Percentiles rank a stretch among this genome's conserved stretches.
Evolutionary conservation across 257 asterid species (phyloP).

Genomic region (Dorcoceras hygrometricum): DNA sequence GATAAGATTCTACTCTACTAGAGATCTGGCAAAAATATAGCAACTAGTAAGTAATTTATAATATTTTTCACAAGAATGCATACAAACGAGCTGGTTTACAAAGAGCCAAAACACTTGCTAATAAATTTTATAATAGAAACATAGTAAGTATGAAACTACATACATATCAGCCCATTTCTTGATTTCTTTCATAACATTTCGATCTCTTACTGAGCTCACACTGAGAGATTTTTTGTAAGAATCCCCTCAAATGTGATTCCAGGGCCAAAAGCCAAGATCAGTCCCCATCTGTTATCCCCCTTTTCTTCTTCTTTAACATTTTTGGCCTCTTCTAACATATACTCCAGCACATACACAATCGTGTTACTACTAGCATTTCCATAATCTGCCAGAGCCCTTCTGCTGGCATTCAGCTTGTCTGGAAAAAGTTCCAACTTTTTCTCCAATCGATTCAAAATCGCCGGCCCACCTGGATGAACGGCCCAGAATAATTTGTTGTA

Average conservation of each 20-base stretch:
- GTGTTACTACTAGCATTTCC: slow-evolving; percentile 96
- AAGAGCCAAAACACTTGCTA: too few relatives aligned
- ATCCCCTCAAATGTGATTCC: slow-evolving; percentile 97
- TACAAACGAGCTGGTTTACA: neutral
- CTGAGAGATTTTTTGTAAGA: slow-evolving; percentile 59
- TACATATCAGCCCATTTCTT: neutral
- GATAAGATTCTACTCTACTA: too few relatives aligned
- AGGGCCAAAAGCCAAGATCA: slow-evolving; percentile 89
- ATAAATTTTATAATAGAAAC: too few relatives aligned
- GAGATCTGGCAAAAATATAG: neutral
- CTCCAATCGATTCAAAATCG: slow-evolving; percentile 74
- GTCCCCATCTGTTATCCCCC: slow-evolving; percentile 58
- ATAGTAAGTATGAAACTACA: neutral
- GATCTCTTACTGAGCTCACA: slow-evolving; percentile 25
- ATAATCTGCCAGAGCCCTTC: slow-evolving; percentile 79
- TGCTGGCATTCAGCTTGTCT: slow-evolving; percentile 62
- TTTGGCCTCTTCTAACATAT: slow-evolving; percentile 57
- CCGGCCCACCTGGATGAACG: slow-evolving; percentile 98
- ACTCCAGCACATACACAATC: slow-evolving; percentile 85
- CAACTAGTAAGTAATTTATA: neutral
- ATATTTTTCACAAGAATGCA: neutral
- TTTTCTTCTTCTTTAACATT: slow-evolving; percentile 12
- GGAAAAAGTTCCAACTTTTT: slow-evolving; percentile 66
- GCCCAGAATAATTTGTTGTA: slow-evolving; percentile 88
- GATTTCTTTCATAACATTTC: neutral